These are phyloP conservation scores for Termitomyces titanicus DNA, from an alignment of 768 basidiomycete genomes.

Conservation along the genomic window DNA sequence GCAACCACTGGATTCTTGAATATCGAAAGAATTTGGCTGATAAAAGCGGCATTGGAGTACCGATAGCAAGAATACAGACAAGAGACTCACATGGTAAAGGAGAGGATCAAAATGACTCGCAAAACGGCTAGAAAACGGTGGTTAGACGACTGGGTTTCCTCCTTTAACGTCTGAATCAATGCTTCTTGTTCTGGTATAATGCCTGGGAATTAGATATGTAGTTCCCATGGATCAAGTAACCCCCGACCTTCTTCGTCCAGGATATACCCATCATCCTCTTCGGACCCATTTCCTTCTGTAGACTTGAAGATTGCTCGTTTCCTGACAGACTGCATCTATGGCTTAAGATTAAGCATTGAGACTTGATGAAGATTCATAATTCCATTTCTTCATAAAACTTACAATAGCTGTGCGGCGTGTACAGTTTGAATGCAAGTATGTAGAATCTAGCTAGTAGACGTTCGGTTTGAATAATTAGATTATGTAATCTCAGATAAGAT, in stretches of 20 bases:
- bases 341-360: not conserved
- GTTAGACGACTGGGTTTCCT: slow-evolving; percentile 40
- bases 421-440: too few species aligned
- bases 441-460: too few species aligned
- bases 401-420: not conserved
- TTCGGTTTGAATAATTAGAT: too few species aligned
- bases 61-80: not conserved
- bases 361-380: not conserved
- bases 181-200: slow-evolving; percentile 54
- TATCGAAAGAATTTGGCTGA: slow-evolving; percentile 48
- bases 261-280: slow-evolving; percentile 25
- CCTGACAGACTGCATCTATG: slow-evolving; percentile 34
- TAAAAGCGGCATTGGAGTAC: not conserved
- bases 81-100: slow-evolving; percentile 44
- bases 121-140: slow-evolving; percentile 35
- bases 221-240: not conserved
- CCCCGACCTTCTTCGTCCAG: slow-evolving; percentile 52
- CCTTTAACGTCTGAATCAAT: slow-evolving; percentile 45
- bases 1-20: slow-evolving; percentile 44
- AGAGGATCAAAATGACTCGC: slow-evolving; percentile 39
- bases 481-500: slow-evolving; percentile 1
- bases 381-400: not conserved
- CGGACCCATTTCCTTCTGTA: slow-evolving; percentile 24
- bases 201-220: not conserved
- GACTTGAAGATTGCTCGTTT: slow-evolving; percentile 44